Conservation (phyloP, 345 rosid genomes). For the Salix brachista region DNA sequence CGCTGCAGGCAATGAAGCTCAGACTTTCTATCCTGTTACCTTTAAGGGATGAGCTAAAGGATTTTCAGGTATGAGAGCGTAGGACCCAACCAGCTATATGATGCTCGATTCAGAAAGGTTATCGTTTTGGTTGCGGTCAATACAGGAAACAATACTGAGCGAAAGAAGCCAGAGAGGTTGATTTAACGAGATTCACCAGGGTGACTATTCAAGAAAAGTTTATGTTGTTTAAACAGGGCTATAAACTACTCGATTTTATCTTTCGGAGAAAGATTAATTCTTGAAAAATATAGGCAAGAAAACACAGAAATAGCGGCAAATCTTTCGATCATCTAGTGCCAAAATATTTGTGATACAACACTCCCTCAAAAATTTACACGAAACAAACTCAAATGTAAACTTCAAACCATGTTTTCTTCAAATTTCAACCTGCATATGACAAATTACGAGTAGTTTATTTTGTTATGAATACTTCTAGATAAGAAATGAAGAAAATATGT, state of each 20-base stretch:
- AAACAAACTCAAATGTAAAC: constrained; percentile 24
- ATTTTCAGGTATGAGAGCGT: not conserved
- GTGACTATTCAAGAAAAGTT: not conserved
- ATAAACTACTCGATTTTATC: not conserved
- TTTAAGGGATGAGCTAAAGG: not conserved
- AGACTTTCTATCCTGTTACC: not conserved
- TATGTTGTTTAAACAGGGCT: not conserved
- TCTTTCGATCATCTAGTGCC: not conserved
- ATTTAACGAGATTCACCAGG: not conserved
- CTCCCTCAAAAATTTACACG: not conserved
- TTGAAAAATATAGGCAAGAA: constrained; percentile 16
- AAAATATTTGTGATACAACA: constrained; percentile 9
- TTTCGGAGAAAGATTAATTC: not conserved
- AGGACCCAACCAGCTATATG: not conserved
- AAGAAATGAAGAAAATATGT: not conserved
- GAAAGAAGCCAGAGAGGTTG: not conserved
- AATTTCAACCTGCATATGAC: constrained; percentile 23
- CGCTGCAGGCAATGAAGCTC: not conserved
- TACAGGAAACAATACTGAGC: not conserved
- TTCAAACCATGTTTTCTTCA: constrained; percentile 19
- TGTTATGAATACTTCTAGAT: not conserved
- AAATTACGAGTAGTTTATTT: not conserved
- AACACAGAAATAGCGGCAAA: not conserved
- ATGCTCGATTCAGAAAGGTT: not conserved
- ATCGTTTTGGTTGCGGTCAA: not conserved